These are phyloP conservation scores for Leersia perrieri DNA, from an alignment of 176 grass and related monocot species.

Conservation along the genomic window DNA sequence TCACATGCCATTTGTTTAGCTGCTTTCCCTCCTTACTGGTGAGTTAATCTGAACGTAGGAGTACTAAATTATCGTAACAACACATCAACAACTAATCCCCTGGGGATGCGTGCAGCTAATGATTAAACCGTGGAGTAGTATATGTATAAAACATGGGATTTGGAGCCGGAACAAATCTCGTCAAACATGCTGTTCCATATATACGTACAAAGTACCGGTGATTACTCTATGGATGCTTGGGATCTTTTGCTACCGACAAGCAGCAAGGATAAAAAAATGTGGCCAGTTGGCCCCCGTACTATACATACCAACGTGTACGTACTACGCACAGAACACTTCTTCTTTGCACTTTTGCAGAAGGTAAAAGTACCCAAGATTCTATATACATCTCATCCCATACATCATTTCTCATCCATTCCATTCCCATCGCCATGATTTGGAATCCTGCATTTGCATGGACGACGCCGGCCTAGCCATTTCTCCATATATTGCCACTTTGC, in stretches of 20 bases:
- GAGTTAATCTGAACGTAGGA: background rate
- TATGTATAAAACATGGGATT: background rate
- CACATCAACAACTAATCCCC: background rate
- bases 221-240: background rate
- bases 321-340: background rate
- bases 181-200: conserved; percentile 11
- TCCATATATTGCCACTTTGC: background rate
- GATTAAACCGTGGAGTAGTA: background rate
- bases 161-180: background rate
- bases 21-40: too few relatives aligned
- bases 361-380: background rate
- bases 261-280: conserved; percentile 20
- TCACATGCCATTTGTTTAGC: background rate
- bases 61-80: background rate
- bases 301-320: conserved; percentile 9
- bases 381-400: background rate
- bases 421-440: background rate
- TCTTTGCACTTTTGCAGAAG: background rate
- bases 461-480: background rate
- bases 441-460: background rate
- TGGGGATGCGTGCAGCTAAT: background rate
- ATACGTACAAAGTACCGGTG: background rate
- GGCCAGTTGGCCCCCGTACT: background rate
- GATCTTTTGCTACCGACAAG: conserved; percentile 28
- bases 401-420: background rate